A percentile compares a stretch with the other conserved stretches of the same genome.
phyloP scores from a whole-genome alignment of 257 asterid species.

The Plantago ovata region DNA sequence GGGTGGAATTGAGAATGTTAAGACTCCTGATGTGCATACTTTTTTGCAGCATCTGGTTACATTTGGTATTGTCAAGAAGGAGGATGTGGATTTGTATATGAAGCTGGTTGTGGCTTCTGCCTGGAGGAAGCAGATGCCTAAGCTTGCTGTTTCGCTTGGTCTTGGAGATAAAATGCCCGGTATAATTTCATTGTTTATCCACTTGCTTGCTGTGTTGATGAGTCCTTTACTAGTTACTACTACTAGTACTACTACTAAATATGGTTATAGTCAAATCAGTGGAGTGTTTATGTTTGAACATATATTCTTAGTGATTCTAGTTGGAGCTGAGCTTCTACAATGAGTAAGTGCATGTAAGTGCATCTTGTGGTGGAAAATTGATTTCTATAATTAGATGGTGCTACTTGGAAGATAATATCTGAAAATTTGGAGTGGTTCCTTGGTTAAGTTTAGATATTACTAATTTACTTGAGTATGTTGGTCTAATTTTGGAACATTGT shows the following conservation, averaged over 20 bases:
- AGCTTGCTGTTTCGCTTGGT: slow-evolving; percentile 91
- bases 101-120: slow-evolving; percentile 98
- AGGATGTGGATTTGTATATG: slow-evolving; percentile 86
- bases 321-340: no score
- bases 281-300: not conserved
- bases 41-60: slow-evolving; percentile 98
- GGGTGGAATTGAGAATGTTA: slow-evolving; percentile 93
- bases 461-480: no score
- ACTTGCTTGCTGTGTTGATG: not conserved
- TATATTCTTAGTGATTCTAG: slow-evolving; percentile 15
- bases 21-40: slow-evolving; percentile 97
- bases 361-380: no score
- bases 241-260: not conserved
- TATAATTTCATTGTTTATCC: slow-evolving; percentile 25
- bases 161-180: slow-evolving; percentile 95
- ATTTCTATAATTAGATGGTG: not conserved
- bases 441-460: not conserved
- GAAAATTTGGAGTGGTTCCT: slow-evolving; percentile 3
- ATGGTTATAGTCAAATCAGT: not conserved
- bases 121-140: slow-evolving; percentile 99
- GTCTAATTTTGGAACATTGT: no score
- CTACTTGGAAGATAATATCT: not conserved
- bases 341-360: no score
- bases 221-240: not conserved
- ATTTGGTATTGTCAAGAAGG: slow-evolving; percentile 79